Conservation (phyloP, 2,329 filamentous ascomycete genomes). For the Penicillium sp. region DNA sequence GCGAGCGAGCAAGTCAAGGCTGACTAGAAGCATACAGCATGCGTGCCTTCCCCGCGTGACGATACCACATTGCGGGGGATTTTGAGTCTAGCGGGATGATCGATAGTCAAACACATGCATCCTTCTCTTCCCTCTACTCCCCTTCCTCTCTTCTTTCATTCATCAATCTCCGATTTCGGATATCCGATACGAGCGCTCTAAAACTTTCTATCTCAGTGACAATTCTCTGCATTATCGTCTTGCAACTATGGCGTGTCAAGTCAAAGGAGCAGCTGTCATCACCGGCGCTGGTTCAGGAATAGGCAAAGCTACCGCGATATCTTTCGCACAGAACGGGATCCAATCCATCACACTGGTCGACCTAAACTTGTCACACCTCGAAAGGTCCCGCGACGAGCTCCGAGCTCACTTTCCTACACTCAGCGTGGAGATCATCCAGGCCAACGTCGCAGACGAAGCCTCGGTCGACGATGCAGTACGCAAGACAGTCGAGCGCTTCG, state of each 20-base stretch:
- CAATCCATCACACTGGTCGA: slow-evolving; percentile 54
- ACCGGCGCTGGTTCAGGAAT: slow-evolving; percentile 47
- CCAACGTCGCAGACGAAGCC: slow-evolving; percentile 51
- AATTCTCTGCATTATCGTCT: no score
- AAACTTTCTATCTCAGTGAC: no score
- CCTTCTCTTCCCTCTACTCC: no score
- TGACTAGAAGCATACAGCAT: no score
- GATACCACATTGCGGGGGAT: no score
- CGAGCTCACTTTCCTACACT: slow-evolving; percentile 42
- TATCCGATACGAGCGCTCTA: no score
- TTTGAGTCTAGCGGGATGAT: no score
- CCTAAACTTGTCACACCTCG: slow-evolving; percentile 44
- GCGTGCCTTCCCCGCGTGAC: no score
- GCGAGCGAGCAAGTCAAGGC: no score
- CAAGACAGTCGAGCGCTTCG: slow-evolving; percentile 49
- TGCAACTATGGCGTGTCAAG: slow-evolving; percentile 15
- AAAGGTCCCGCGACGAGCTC: slow-evolving; percentile 32
- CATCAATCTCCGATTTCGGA: background rate
- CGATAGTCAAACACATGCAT: no score
- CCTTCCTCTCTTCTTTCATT: no score
- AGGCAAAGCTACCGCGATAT: slow-evolving; percentile 52
- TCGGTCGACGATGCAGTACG: slow-evolving; percentile 49
- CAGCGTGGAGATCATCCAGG: slow-evolving; percentile 42
- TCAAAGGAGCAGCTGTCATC: slow-evolving; percentile 32
- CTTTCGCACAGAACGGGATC: slow-evolving; percentile 53